Evolutionary conservation across 768 basidiomycete genomes (phyloP).

Genomic region (Nidularia pulvinata): DNA sequence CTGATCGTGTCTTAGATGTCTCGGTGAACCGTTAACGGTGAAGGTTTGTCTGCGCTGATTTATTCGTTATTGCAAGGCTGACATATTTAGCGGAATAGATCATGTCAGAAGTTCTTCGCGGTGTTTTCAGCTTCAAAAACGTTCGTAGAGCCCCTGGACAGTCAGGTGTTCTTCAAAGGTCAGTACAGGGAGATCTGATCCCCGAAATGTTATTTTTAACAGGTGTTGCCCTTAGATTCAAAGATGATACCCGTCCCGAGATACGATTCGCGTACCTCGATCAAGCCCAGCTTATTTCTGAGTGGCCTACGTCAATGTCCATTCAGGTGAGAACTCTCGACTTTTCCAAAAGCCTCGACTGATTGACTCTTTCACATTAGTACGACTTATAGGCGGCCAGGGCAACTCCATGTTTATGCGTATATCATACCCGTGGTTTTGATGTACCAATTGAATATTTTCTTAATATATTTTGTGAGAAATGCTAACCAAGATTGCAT

Average conservation of each 20-base stretch:
- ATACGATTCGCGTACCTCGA: slow-evolving; percentile 58
- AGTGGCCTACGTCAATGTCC: slow-evolving; percentile 72
- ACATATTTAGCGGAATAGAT: slow-evolving; percentile 28
- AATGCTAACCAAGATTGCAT: not conserved
- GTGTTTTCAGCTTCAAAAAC: slow-evolving; percentile 56
- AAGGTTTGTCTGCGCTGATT: slow-evolving; percentile 33
- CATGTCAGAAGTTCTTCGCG: slow-evolving; percentile 61
- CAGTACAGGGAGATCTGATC: too few species aligned
- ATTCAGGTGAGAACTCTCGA: slow-evolving; percentile 42
- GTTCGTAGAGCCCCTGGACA: slow-evolving; percentile 67
- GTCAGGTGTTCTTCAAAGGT: slow-evolving; percentile 65
- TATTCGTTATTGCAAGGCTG: not conserved
- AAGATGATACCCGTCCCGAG: slow-evolving; percentile 43
- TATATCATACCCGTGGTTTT: slow-evolving; percentile 3
- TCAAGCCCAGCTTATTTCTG: slow-evolving; percentile 40
- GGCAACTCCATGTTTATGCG: slow-evolving; percentile 2
- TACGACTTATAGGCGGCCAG: too few species aligned
- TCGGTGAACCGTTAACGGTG: slow-evolving; percentile 52
- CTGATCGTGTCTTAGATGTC: slow-evolving; percentile 14
- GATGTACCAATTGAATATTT: too few species aligned
- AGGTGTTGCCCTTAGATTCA: slow-evolving; percentile 56
- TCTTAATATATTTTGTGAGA: too few species aligned
- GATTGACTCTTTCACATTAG: not conserved
- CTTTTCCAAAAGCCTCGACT: not conserved
- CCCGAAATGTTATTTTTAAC: too few species aligned